Evolutionary conservation across 2,329 filamentous ascomycete species (phyloP).

Genomic region (Teratosphaeria epicoccoides): DNA sequence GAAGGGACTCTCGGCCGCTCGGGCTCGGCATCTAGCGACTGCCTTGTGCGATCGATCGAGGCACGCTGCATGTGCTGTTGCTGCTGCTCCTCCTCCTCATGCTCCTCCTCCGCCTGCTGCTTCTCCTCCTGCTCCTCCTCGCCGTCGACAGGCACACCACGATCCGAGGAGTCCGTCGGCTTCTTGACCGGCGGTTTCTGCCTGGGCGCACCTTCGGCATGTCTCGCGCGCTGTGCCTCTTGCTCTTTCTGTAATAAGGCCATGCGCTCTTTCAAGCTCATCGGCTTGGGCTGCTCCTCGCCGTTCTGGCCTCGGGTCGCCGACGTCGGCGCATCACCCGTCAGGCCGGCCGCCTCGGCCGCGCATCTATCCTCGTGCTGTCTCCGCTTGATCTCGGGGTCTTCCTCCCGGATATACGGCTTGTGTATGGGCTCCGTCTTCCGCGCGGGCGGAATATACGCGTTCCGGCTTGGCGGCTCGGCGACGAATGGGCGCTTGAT

Average conservation of each 20-base stretch:
- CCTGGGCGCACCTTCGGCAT: conserved; percentile 71
- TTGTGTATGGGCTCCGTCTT: conserved; percentile 58
- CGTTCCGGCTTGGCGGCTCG: conserved; percentile 83
- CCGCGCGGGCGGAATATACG: conserved; percentile 69
- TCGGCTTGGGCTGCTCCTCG: conserved; percentile 81
- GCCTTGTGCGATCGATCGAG: conserved; percentile 20
- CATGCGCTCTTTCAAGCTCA: conserved; percentile 89
- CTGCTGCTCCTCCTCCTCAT: conserved; percentile 25
- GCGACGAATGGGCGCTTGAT: conserved; percentile 97
- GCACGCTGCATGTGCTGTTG: conserved; percentile 14
- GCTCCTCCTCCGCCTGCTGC: conserved; percentile 18
- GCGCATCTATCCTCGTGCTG: conserved; percentile 56
- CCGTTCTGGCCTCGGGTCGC: conserved; percentile 40
- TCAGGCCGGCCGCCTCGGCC: conserved; percentile 57
- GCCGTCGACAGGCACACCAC: conserved; percentile 22
- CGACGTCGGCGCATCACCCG: conserved; percentile 26
- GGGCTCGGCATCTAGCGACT: conserved; percentile 28
- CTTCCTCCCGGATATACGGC: conserved; percentile 78
- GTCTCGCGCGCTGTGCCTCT: conserved; percentile 72
- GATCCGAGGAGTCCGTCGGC: conserved; percentile 38
- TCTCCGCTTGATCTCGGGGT: conserved; percentile 53
- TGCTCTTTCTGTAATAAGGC: conserved; percentile 90
- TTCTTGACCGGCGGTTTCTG: conserved; percentile 59
- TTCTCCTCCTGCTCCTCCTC: conserved; percentile 23
- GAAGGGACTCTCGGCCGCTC: conserved; percentile 29